Base-by-base conservation (phyloP, 2,329 filamentous ascomycete species). In the Fusarium sp. region DNA sequence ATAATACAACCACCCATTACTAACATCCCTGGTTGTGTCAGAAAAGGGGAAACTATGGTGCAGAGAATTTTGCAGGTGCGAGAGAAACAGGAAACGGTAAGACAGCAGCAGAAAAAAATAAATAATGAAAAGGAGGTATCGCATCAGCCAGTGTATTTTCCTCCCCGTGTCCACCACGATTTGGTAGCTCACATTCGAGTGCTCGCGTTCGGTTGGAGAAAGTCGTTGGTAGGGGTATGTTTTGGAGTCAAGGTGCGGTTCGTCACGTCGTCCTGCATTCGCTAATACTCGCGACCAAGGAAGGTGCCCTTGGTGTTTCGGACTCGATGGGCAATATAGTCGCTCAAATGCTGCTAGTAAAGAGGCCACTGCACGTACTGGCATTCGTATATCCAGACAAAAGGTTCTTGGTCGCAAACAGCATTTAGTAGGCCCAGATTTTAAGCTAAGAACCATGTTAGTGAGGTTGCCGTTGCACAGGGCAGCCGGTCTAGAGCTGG, bases 341-440 rank as follows among this genome's bases (percentile, higher is more conserved):
- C 66, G 70, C 72, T 68, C 56, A 62, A 70, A 70, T 71, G 70
- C 66, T 69, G 66, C 65, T 71, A 61, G 61, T 68, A 61, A 69
- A 66, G 58, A 65, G 59, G 63, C 59, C 62, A 58, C 55, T 61
- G 67, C 55, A 64, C 60, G 61, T 63, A 65, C 67, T 71, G 63
- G 69, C 62, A 63, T 71, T 68, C 65, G 52, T 68, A 68, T 67
- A 70, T 70, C 69, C 68, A 70, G 64, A 65, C 49, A 60, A 66
- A 66, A 65, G 59, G 53, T 64, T 71, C 56, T 61, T 63, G 37
- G 60, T 68, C 57, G 62, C 52, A 50, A 61, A 62, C 61, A 56
- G 59, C 25, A 49, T 68, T 78, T 89, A 91, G 81, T 90, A 92
- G 64, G 91, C 91, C 91, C 91, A 94, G 76, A 94, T 88, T 85